A percentile compares a stretch with the other conserved stretches of the same genome.
Evolutionary conservation across 768 basidiomycete species (phyloP).

Genomic region (Mycena olivaceomarginata): DNA sequence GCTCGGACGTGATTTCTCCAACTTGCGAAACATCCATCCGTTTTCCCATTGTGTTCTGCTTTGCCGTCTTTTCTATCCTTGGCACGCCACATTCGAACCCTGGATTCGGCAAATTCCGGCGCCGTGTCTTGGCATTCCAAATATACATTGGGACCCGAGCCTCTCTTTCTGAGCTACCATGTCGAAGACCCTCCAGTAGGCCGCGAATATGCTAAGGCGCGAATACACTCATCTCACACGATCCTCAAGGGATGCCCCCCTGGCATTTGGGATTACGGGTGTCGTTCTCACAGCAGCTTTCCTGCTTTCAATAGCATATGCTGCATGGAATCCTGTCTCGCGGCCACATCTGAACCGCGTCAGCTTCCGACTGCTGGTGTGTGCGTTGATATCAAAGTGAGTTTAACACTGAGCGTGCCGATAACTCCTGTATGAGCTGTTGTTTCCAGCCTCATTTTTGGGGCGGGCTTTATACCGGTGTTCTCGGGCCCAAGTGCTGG

Average conservation of each 20-base stretch:
- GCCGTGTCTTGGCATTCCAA: no score
- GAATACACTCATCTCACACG: not conserved
- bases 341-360: conserved; percentile 9
- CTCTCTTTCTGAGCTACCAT: not conserved
- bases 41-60: no score
- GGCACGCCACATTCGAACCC: no score
- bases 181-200: conserved; percentile 3
- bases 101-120: no score
- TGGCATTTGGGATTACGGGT: conserved; percentile 10
- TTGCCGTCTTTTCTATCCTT: no score
- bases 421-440: not conserved
- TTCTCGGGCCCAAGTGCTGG: conserved; percentile 14
- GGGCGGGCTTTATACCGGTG: not conserved
- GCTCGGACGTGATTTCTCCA: no score
- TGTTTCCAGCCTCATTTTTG: conserved; percentile 20
- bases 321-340: conserved; percentile 23
- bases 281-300: conserved; percentile 6
- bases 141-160: not conserved
- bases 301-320: not conserved
- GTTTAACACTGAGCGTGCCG: not conserved
- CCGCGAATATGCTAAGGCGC: not conserved
- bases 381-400: conserved; percentile 24
- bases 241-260: not conserved
- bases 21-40: no score
- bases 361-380: conserved; percentile 8